Evolutionary conservation across 2,329 filamentous ascomycete species (phyloP).

Genomic region (Paraphaeosphaeria sporulosa): DNA sequence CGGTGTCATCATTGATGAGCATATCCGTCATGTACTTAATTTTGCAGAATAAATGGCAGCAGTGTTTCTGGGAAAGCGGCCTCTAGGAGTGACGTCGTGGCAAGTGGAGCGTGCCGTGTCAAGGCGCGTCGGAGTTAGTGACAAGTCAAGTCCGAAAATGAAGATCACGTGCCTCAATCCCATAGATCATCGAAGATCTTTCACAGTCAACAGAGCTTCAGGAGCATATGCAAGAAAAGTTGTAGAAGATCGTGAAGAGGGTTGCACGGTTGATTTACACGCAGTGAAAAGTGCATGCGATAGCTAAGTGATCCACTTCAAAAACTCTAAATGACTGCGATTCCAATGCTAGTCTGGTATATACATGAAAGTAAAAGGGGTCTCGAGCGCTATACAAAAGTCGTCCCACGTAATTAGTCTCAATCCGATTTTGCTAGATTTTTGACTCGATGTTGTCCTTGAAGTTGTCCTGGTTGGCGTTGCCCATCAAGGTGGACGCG

Average conservation of each 20-base stretch:
- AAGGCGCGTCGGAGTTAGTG: not conserved
- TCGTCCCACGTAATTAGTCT: not conserved
- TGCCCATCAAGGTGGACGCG: not conserved
- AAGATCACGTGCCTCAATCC: not conserved
- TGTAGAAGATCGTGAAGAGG: not conserved
- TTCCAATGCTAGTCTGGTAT: not conserved
- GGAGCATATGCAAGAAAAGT: not conserved
- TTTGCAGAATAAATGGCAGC: not conserved
- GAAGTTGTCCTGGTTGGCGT: conserved; percentile 1
- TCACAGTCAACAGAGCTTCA: not conserved
- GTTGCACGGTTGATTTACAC: too few relatives aligned
- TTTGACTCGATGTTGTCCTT: not conserved
- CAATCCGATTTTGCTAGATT: not conserved
- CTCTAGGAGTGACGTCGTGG: not conserved
- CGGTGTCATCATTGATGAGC: not conserved
- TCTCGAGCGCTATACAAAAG: not conserved
- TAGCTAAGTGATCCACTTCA: not conserved
- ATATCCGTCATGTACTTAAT: not conserved
- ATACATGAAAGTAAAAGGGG: not conserved
- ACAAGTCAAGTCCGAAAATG: not conserved
- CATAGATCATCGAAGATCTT: not conserved
- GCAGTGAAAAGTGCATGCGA: not conserved
- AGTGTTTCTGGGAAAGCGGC: not conserved
- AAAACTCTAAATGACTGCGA: not conserved
- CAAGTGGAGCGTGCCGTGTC: not conserved